Conservation (phyloP, 805 yeast species). For the Ogataea trehalophila region DNA sequence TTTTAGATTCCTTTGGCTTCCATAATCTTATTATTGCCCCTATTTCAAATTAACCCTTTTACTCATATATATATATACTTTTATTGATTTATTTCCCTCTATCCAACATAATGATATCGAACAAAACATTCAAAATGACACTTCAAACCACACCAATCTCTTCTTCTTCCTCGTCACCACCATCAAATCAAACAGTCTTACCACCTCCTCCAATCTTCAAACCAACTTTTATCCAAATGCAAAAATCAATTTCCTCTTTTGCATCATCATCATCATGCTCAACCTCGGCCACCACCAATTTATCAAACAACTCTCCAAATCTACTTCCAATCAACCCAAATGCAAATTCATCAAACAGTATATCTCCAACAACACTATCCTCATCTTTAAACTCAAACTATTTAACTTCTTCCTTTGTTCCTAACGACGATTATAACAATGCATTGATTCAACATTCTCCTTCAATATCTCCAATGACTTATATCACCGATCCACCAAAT, state of each 20-base stretch:
- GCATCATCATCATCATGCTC: too few relatives aligned
- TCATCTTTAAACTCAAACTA: conserved; percentile 20
- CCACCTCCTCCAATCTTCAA: conserved; percentile 46
- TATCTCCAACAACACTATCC: too few relatives aligned
- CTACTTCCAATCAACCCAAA: conserved; percentile 4
- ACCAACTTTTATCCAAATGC: conserved; percentile 43
- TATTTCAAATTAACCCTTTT: too few relatives aligned
- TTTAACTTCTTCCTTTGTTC: conserved; percentile 27
- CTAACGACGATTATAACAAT: conserved; percentile 24
- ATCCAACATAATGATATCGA: too few relatives aligned
- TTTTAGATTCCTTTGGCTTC: too few relatives aligned
- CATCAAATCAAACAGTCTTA: conserved; percentile 17
- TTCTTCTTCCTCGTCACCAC: not conserved
- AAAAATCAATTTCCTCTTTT: conserved; percentile 13
- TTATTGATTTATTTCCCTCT: too few relatives aligned
- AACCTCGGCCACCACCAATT: too few relatives aligned
- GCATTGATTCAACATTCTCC: conserved; percentile 25
- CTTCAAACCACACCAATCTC: not conserved
- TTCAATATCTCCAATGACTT: conserved; percentile 30
- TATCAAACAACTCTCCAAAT: not conserved
- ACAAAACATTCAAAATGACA: not conserved
- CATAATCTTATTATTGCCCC: too few relatives aligned
- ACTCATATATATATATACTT: too few relatives aligned
- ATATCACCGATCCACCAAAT: conserved; percentile 17
- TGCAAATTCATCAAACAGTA: conserved; percentile 4